Percentiles rank a stretch among this genome's conserved stretches.
Evolutionary conservation across 768 basidiomycete genomes (phyloP).

Genomic region (Hirschioporus abietinus): DNA sequence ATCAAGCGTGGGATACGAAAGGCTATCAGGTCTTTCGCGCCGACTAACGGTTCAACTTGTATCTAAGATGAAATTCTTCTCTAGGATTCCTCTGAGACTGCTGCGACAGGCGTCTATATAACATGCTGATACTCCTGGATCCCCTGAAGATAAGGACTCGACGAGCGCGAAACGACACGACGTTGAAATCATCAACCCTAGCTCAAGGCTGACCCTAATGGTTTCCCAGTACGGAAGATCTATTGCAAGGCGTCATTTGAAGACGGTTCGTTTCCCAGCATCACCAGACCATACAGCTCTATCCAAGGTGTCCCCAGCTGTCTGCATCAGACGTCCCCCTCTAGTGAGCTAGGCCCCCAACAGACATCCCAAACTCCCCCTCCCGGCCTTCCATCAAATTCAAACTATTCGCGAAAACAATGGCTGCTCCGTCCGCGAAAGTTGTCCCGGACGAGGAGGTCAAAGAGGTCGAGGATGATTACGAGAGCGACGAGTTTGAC

Average conservation of each 20-base stretch:
- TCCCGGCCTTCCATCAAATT: neutral
- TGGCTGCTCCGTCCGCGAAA: neutral
- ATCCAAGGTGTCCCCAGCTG: neutral
- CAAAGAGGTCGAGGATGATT: constrained; percentile 29
- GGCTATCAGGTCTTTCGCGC: neutral
- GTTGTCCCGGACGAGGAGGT: constrained; percentile 17
- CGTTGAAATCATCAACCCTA: neutral
- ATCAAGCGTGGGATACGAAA: neutral
- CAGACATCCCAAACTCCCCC: neutral
- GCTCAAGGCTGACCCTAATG: neutral
- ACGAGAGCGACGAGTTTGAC: constrained; percentile 5
- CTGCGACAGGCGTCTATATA: neutral
- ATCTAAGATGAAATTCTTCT: neutral
- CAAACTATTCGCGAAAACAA: neutral
- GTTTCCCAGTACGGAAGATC: neutral
- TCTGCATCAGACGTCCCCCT: neutral
- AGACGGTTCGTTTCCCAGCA: neutral
- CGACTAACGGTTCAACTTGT: neutral
- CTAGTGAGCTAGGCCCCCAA: neutral
- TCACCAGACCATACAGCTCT: neutral
- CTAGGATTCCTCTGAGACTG: neutral
- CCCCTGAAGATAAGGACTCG: neutral
- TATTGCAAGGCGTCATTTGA: neutral
- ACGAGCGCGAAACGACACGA: no score
- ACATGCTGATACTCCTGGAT: neutral